A percentile compares a stretch with the other conserved stretches of the same genome.
Conservation (phyloP, 129 eudicot species). For the Centella asiatica region DNA sequence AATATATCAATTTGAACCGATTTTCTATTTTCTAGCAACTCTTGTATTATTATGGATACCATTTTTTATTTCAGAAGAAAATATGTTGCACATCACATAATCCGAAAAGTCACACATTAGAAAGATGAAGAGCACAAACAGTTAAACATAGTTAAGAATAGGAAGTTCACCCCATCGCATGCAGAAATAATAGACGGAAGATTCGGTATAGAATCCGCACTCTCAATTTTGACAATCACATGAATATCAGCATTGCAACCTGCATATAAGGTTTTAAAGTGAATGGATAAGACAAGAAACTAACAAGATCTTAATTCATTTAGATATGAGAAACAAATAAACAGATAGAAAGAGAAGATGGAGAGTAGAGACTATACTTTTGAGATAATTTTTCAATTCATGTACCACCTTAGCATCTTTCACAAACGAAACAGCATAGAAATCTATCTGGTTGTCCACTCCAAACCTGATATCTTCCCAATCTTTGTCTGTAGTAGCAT, state of each 20-base stretch:
- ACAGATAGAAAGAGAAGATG: not conserved
- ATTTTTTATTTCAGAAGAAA: too few species aligned
- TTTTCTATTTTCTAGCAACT: too few species aligned
- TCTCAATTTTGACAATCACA: conserved; percentile 85
- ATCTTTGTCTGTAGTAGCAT: conserved; percentile 59
- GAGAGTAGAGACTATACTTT: conserved; percentile 30
- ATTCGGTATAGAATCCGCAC: conserved; percentile 92
- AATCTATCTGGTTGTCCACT: conserved; percentile 84
- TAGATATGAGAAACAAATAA: too few species aligned
- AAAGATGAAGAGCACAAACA: not conserved
- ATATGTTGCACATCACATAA: not conserved
- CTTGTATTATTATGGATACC: too few species aligned
- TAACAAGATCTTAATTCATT: not conserved
- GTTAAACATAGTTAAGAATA: not conserved
- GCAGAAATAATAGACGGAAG: conserved; percentile 89
- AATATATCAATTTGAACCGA: not conserved
- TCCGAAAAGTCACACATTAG: not conserved
- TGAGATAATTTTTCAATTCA: conserved; percentile 77
- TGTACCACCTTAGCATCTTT: conserved; percentile 88
- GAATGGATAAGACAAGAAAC: conserved; percentile 1
- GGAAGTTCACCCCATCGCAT: conserved; percentile 79
- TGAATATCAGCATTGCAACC: conserved; percentile 83
- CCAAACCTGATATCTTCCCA: conserved; percentile 99
- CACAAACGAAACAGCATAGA: conserved; percentile 97
- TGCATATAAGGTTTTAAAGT: conserved; percentile 24